Conservation (phyloP, 2,329 filamentous ascomycete genomes). For the Lachnellula arida region DNA sequence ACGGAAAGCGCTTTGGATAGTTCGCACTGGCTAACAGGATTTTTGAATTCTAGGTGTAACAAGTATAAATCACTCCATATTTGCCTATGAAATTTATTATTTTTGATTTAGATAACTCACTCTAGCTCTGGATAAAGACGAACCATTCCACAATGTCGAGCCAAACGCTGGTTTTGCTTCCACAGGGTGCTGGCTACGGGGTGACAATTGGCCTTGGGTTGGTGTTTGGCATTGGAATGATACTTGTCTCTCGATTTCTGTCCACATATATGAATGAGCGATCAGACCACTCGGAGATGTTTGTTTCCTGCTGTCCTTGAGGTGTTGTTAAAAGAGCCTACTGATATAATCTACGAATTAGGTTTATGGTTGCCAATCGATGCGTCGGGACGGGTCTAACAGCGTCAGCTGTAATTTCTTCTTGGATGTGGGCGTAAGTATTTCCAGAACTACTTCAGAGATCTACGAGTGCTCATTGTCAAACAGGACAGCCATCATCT, state of each 20-base stretch:
- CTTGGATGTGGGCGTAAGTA: conserved; percentile 86
- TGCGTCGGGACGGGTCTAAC: conserved; percentile 84
- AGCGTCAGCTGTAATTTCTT: conserved; percentile 78
- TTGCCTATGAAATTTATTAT: no score
- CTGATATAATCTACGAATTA: conserved; percentile 80
- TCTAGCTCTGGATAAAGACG: not conserved
- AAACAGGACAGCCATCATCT: not conserved
- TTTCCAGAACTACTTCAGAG: conserved; percentile 64
- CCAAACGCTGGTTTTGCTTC: not conserved
- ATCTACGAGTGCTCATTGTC: not conserved
- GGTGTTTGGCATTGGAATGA: conserved; percentile 59
- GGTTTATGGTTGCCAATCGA: conserved; percentile 81
- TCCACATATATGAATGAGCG: not conserved
- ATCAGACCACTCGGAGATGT: conserved; percentile 14
- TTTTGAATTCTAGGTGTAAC: no score
- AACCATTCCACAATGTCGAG: not conserved
- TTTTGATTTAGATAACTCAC: no score
- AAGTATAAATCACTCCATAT: no score
- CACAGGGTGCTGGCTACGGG: conserved; percentile 45
- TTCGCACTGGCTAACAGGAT: no score
- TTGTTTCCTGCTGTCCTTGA: conserved; percentile 6
- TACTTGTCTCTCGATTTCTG: conserved; percentile 24
- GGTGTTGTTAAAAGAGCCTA: conserved; percentile 48
- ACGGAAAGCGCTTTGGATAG: no score
- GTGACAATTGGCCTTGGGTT: conserved; percentile 55